Base-by-base conservation (phyloP, 306 rosid genomes). In the Trifolium repens region DNA sequence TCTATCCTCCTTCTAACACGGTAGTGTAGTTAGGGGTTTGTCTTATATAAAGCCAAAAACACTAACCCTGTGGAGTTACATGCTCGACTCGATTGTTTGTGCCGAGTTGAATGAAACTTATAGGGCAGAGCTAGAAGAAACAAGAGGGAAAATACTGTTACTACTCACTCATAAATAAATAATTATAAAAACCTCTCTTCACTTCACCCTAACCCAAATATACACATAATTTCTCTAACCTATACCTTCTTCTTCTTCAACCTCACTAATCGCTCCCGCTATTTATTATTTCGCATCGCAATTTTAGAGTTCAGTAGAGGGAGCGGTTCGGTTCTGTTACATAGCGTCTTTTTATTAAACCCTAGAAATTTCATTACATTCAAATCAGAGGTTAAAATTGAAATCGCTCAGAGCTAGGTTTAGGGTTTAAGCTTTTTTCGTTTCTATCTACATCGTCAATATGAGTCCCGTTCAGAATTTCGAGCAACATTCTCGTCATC, bases 381-480 rank as follows among this genome's bases (percentile, higher is more conserved):
- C 75, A 17, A 16, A 12, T 19, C 54, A 47, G 12, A 75, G 12
- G 3, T 62, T 27, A 15, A 40, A 79, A 9, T 73, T 55, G 39
- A 53, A 30, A n/a, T 15, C 17, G 43, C 9, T 42, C 6, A 12
- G n/a, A 39, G 14, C 4, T 42, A 17, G 30, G 11, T 0, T 39
- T 83, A 89, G 91, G 97, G 85, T 84, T 84, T 81, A 30, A 53
- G 39, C 69, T 40, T 30, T 30, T 52, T 81, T 52, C 14, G 34
- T 17, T 83, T 57, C 42, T 39, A 39, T 39, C 42, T 61, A 6
- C 77, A 35, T 12, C 68, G 47, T 19, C 82, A 73, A 50, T 77
- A 94, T 96, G 99, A 88, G 99, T 78, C 99, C 99, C 24, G 87
- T 96, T 74, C 98, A 90, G 88, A 90, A 96, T 88, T 89, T 92